Evolutionary conservation across 768 basidiomycete genomes (phyloP).

Genomic region (Psilocybe cubensis): DNA sequence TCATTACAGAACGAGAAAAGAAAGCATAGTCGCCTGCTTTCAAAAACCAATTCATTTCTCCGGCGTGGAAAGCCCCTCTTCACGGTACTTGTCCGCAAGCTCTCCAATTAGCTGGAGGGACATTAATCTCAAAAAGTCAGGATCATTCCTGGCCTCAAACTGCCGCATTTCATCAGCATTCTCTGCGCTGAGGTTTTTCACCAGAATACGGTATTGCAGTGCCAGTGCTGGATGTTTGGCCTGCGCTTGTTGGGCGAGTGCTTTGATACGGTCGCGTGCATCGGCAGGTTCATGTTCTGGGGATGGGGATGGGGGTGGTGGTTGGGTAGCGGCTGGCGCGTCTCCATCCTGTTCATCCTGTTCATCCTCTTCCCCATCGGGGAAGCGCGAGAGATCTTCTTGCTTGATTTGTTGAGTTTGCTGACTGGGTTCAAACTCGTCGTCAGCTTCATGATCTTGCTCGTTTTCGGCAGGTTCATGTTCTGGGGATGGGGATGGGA

Average conservation of each 20-base stretch:
- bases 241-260: background rate
- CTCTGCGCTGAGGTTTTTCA: slow-evolving; percentile 8
- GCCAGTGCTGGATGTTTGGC: slow-evolving; percentile 15
- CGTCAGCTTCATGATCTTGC: background rate
- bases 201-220: slow-evolving; percentile 12
- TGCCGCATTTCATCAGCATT: slow-evolving; percentile 24
- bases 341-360: background rate
- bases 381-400: no score
- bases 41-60: no score
- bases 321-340: background rate
- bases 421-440: background rate
- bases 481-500: background rate
- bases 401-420: background rate
- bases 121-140: slow-evolving; percentile 29
- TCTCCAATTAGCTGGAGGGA: slow-evolving; percentile 14
- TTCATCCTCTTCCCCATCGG: background rate
- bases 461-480: background rate
- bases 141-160: slow-evolving; percentile 29
- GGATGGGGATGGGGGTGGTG: background rate
- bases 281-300: background rate
- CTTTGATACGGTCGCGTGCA: background rate
- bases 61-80: no score
- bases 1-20: no score
- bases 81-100: background rate
- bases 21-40: no score